Percentiles rank a stretch among this genome's conserved stretches.
These are phyloP conservation scores for Nothophoma quercina DNA, from an alignment of 2,329 filamentous ascomycete genomes.

Conservation along the genomic window DNA sequence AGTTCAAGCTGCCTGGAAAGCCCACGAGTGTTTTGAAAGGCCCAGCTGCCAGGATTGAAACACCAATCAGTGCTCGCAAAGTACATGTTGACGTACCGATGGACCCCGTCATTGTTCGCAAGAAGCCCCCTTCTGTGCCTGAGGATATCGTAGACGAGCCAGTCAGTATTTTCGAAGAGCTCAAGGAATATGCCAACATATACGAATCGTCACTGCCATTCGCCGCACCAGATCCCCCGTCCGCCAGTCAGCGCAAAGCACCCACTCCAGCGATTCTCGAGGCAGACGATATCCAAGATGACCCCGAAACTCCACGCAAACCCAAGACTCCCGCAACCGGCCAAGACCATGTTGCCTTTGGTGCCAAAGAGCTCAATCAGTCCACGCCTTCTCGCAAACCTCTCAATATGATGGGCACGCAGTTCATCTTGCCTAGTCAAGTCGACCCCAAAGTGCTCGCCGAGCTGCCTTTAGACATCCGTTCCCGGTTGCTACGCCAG, in stretches of 20 bases:
- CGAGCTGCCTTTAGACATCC: constrained; percentile 84
- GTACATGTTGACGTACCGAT: background rate
- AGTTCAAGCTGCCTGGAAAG: constrained; percentile 64
- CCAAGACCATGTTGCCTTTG: constrained; percentile 48
- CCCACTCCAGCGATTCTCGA: constrained; percentile 22
- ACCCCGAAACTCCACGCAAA: constrained; percentile 52
- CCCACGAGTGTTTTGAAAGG: constrained; percentile 32
- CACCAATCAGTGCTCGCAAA: constrained; percentile 7
- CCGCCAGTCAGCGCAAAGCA: constrained; percentile 23
- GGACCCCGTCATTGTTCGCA: background rate
- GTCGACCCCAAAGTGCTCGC: constrained; percentile 82
- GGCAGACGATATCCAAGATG: constrained; percentile 57
- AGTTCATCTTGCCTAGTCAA: constrained; percentile 88
- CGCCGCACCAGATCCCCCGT: background rate
- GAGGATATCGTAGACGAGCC: constrained; percentile 8
- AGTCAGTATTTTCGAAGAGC: constrained; percentile 6
- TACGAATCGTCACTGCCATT: constrained; percentile 9
- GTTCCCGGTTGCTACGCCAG: constrained; percentile 69
- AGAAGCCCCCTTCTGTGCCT: background rate
- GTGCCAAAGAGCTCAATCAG: constrained; percentile 46
- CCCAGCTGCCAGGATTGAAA: constrained; percentile 2
- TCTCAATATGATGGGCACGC: constrained; percentile 83
- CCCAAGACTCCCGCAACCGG: constrained; percentile 26
- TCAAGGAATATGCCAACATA: constrained; percentile 7
- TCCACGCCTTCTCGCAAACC: constrained; percentile 67